These are phyloP conservation scores for Globisporangium parvum DNA, from an alignment of 352 stramenopile genomes.

Conservation along the genomic window DNA sequence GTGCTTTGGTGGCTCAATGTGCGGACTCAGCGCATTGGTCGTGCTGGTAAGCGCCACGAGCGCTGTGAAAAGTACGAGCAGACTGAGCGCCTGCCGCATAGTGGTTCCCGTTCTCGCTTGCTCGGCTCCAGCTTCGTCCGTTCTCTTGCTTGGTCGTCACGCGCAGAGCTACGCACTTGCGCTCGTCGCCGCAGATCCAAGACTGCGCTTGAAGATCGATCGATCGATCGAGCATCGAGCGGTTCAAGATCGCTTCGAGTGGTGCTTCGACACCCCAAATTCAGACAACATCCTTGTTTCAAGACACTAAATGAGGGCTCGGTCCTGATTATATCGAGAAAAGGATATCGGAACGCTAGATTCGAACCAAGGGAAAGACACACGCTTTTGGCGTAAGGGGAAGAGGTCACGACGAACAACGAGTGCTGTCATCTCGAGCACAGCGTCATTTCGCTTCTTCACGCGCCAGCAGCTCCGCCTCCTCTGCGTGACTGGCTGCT, in stretches of 20 bases:
- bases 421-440: not conserved
- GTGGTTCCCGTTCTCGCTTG: not conserved
- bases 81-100: not conserved
- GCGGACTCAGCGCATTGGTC: conserved; percentile 8
- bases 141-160: not conserved
- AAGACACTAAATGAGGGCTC: no score
- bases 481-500: no score
- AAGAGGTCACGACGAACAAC: not conserved
- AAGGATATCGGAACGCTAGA: no score
- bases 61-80: conserved; percentile 17
- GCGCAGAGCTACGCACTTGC: not conserved
- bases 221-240: not conserved
- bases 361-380: not conserved
- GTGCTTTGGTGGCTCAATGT: conserved; percentile 28
- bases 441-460: not conserved
- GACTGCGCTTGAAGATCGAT: conserved; percentile 3
- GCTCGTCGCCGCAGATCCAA: conserved; percentile 6
- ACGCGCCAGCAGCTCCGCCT: no score
- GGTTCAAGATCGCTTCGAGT: conserved; percentile 12
- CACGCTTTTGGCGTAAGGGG: no score
- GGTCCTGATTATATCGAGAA: no score
- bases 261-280: no score
- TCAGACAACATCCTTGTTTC: no score
- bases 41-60: conserved; percentile 12
- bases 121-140: not conserved